phyloP scores from a whole-genome alignment of 2,329 filamentous ascomycete species.

The Venturia asperata region DNA sequence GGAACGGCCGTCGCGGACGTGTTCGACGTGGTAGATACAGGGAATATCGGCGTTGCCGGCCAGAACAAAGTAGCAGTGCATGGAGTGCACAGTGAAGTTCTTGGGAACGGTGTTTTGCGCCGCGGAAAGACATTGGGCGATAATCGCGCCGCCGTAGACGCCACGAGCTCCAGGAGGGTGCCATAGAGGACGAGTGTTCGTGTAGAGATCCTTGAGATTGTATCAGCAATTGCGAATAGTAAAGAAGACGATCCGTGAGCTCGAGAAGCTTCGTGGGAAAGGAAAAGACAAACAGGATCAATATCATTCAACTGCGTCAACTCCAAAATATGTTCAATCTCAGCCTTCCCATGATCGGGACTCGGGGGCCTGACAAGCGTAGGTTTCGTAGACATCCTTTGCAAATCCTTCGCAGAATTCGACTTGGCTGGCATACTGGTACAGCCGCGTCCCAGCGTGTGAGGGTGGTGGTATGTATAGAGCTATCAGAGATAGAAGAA shows the following conservation, averaged over 20 bases:
- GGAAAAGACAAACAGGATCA: slow-evolving; percentile 53
- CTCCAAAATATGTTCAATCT: slow-evolving; percentile 85
- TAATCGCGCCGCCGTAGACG: slow-evolving; percentile 88
- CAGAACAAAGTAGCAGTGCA: slow-evolving; percentile 98
- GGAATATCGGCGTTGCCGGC: slow-evolving; percentile 79
- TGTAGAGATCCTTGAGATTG: slow-evolving; percentile 69
- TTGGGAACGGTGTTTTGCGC: slow-evolving; percentile 79
- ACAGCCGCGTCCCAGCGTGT: background rate
- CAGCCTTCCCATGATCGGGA: slow-evolving; percentile 62
- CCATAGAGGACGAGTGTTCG: slow-evolving; percentile 87
- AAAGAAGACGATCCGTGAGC: background rate
- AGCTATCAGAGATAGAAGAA: background rate
- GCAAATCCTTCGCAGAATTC: background rate
- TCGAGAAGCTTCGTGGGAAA: background rate
- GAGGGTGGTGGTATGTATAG: background rate
- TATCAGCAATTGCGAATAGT: background rate
- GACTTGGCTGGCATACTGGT: background rate
- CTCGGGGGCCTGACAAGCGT: slow-evolving; percentile 72
- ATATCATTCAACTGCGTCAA: slow-evolving; percentile 71
- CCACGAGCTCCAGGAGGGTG: slow-evolving; percentile 86
- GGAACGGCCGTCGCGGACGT: slow-evolving; percentile 80
- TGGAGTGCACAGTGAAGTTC: slow-evolving; percentile 81
- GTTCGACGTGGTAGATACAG: slow-evolving; percentile 90
- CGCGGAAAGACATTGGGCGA: slow-evolving; percentile 82
- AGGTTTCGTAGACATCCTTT: slow-evolving; percentile 22